Percentiles rank a stretch among this genome's conserved stretches.
phyloP scores from a whole-genome alignment of 2,329 filamentous ascomycete species.

The Exophiala alcalophila region DNA sequence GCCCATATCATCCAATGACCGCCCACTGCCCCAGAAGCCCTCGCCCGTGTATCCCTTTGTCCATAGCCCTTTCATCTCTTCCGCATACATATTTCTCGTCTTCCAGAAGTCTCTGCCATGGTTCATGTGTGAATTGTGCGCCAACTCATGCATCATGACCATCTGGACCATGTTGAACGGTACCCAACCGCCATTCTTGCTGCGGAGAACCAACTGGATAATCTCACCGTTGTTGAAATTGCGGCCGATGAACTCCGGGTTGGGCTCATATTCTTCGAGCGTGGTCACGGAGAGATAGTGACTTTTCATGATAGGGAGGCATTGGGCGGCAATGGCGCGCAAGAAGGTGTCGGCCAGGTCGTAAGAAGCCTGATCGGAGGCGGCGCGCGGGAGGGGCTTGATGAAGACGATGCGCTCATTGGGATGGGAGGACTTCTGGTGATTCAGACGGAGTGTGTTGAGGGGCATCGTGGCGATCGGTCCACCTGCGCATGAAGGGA shows the following conservation, averaged over 20 bases:
- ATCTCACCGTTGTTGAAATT: constrained; percentile 91
- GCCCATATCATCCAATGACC: constrained; percentile 58
- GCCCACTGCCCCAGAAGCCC: constrained; percentile 76
- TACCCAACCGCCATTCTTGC: constrained; percentile 65
- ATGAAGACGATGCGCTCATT: constrained; percentile 69
- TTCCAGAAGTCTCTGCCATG: constrained; percentile 79
- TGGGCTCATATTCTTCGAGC: constrained; percentile 78
- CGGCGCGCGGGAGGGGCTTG: constrained; percentile 66
- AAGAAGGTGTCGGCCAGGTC: constrained; percentile 66
- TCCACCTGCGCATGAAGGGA: constrained; percentile 16
- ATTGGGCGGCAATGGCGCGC: constrained; percentile 76
- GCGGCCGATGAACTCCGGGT: constrained; percentile 77
- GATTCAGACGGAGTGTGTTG: constrained; percentile 74
- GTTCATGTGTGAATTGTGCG: constrained; percentile 90
- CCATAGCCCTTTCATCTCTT: constrained; percentile 70
- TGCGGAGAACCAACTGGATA: constrained; percentile 75
- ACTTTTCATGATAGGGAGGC: constrained; percentile 68
- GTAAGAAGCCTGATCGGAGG: constrained; percentile 48
- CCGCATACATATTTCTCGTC: constrained; percentile 69
- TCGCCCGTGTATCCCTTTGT: constrained; percentile 70
- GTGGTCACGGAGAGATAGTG: constrained; percentile 64
- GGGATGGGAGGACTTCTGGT: constrained; percentile 31
- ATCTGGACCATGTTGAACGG: constrained; percentile 83
- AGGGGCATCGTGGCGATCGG: constrained; percentile 60
- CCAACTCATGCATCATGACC: constrained; percentile 93